These are phyloP conservation scores for Phylloporus scabripes DNA, from an alignment of 768 basidiomycete species.

Conservation along the genomic window DNA sequence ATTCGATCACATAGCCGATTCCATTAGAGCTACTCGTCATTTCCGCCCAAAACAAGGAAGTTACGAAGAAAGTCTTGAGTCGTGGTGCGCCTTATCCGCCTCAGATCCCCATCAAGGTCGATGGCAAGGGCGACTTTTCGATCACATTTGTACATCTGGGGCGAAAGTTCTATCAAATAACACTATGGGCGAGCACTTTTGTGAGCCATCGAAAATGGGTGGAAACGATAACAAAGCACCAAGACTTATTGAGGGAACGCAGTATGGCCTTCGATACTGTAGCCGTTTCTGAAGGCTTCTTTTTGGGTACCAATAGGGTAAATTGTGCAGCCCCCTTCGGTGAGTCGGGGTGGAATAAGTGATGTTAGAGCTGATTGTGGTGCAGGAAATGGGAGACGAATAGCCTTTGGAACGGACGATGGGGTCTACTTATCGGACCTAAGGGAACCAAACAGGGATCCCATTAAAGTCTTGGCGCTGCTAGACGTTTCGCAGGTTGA, in stretches of 20 bases:
- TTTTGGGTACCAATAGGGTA: conserved; percentile 77
- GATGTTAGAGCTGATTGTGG: conserved; percentile 3
- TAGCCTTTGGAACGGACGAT: conserved; percentile 97
- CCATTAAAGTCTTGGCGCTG: conserved; percentile 83
- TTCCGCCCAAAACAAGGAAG: conserved; percentile 49
- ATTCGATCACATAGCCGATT: conserved; percentile 61
- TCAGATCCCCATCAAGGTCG: conserved; percentile 46
- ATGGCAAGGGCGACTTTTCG: conserved; percentile 80
- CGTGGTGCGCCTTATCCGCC: conserved; percentile 38
- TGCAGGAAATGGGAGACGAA: conserved; percentile 71
- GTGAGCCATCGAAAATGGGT: conserved; percentile 91
- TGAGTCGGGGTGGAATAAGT: conserved; percentile 42
- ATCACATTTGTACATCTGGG: conserved; percentile 94
- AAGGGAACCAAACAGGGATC: conserved; percentile 68
- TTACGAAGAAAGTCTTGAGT: conserved; percentile 42
- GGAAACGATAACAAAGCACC: conserved; percentile 86
- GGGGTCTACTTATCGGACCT: conserved; percentile 94
- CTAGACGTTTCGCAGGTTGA: conserved; percentile 93
- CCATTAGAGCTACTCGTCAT: conserved; percentile 89
- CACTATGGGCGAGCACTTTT: conserved; percentile 85
- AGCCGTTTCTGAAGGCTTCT: conserved; percentile 83
- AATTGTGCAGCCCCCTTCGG: conserved; percentile 86
- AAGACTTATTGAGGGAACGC: conserved; percentile 75
- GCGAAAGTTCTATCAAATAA: conserved; percentile 84
- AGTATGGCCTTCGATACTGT: conserved; percentile 84